Evolutionary conservation across 257 asterid genomes (phyloP).

Genomic region (Capsicum baccatum): DNA sequence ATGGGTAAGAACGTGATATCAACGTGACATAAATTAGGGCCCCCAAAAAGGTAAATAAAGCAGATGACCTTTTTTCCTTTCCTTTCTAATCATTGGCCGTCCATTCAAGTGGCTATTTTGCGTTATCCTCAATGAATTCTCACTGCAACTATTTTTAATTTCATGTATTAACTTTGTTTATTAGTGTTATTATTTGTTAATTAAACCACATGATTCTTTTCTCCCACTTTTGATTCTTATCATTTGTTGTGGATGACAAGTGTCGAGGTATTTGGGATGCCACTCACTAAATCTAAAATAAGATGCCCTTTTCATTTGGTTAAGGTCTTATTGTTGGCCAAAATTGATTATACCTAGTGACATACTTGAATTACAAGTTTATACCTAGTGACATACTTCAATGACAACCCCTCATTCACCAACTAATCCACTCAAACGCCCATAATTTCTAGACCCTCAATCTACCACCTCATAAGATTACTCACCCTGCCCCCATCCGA

Average conservation of each 20-base stretch:
- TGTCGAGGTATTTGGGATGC: neutral
- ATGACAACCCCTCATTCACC: neutral
- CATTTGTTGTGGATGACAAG: neutral
- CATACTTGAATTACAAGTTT: too few species aligned
- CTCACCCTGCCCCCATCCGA: neutral
- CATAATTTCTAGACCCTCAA: neutral
- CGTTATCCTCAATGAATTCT: neutral
- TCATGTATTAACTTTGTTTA: neutral
- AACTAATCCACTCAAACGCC: neutral
- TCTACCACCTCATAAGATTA: neutral
- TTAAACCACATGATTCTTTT: neutral
- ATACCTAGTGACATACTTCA: too few species aligned
- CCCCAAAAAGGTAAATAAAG: constrained; percentile 1
- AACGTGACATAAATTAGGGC: neutral
- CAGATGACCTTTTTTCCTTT: neutral
- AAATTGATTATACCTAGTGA: neutral
- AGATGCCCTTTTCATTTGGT: neutral
- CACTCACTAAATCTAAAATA: constrained; percentile 3
- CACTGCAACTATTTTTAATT: neutral
- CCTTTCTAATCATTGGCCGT: neutral
- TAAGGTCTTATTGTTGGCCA: neutral
- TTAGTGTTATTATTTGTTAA: neutral
- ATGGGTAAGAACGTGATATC: neutral
- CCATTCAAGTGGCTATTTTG: constrained; percentile 12
- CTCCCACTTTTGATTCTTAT: neutral